phyloP scores from a whole-genome alignment of 176 grass and related monocot species.

The Rhynchospora breviuscula region DNA sequence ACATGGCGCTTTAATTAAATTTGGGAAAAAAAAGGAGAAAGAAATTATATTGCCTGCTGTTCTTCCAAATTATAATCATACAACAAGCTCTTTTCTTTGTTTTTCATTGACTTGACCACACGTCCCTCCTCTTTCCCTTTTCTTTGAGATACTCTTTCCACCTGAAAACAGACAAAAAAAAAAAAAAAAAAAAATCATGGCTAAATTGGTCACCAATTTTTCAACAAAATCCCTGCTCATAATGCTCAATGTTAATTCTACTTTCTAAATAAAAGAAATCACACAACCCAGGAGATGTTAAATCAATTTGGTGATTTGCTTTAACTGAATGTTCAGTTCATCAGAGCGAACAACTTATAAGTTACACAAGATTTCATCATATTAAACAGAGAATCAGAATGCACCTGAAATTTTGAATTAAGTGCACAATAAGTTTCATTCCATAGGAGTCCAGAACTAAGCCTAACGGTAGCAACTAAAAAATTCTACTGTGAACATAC shows the following conservation, averaged over 20 bases:
- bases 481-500: neutral
- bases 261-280: neutral
- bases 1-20: neutral
- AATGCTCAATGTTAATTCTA: neutral
- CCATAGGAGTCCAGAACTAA: neutral
- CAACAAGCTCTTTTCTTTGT: conserved; percentile 19
- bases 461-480: neutral
- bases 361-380: neutral
- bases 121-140: conserved; percentile 17
- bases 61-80: conserved; percentile 18
- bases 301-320: neutral
- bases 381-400: neutral
- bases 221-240: neutral
- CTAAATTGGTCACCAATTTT: neutral
- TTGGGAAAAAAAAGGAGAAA: neutral
- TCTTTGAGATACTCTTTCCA: conserved; percentile 11
- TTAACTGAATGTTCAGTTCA: neutral
- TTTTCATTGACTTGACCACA: conserved; percentile 11
- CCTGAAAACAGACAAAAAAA: conserved; percentile 9
- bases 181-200: neutral
- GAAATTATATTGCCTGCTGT: neutral
- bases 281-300: neutral
- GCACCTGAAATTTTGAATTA: neutral
- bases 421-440: neutral
- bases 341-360: neutral